phyloP scores from a whole-genome alignment of 2,329 filamentous ascomycete species.

The Cercospora sp. region DNA sequence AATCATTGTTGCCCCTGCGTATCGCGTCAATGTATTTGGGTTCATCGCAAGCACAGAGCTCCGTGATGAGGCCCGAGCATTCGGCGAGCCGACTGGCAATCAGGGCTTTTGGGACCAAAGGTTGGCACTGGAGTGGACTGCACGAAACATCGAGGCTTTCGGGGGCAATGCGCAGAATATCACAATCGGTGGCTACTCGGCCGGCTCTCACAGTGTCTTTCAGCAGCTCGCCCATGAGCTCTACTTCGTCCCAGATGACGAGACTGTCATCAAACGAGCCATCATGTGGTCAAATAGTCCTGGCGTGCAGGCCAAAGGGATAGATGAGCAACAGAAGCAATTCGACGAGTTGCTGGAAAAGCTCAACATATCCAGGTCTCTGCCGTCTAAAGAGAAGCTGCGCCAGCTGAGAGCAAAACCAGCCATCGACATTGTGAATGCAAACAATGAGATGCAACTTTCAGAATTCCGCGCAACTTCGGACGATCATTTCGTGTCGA shows the following conservation, averaged over 20 bases:
- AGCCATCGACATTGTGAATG: slow-evolving; percentile 45
- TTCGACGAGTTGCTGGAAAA: slow-evolving; percentile 53
- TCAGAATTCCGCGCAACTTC: slow-evolving; percentile 58
- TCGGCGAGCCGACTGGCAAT: slow-evolving; percentile 49
- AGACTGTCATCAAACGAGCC: slow-evolving; percentile 53
- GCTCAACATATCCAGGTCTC: slow-evolving; percentile 47
- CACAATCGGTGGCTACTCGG: slow-evolving; percentile 58
- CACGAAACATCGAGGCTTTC: slow-evolving; percentile 52
- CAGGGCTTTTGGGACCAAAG: slow-evolving; percentile 60
- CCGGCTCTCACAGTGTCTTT: slow-evolving; percentile 58
- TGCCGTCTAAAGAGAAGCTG: slow-evolving; percentile 50
- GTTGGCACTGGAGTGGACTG: slow-evolving; percentile 57
- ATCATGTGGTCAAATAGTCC: slow-evolving; percentile 58
- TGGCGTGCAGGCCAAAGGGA: slow-evolving; percentile 56
- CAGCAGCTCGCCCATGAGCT: slow-evolving; percentile 61
- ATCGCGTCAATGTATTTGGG: slow-evolving; percentile 58
- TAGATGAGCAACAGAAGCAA: slow-evolving; percentile 52
- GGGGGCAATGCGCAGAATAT: slow-evolving; percentile 54
- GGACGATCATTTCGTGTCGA: slow-evolving; percentile 52
- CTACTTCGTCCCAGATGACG: slow-evolving; percentile 46
- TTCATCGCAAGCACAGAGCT: slow-evolving; percentile 56
- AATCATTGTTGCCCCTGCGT: slow-evolving; percentile 58
- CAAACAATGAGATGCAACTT: slow-evolving; percentile 46
- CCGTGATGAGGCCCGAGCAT: slow-evolving; percentile 43
- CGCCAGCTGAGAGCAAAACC: slow-evolving; percentile 46